These are phyloP conservation scores for Dactylellina cionopaga DNA, from an alignment of 2,329 filamentous ascomycete species.

Conservation along the genomic window DNA sequence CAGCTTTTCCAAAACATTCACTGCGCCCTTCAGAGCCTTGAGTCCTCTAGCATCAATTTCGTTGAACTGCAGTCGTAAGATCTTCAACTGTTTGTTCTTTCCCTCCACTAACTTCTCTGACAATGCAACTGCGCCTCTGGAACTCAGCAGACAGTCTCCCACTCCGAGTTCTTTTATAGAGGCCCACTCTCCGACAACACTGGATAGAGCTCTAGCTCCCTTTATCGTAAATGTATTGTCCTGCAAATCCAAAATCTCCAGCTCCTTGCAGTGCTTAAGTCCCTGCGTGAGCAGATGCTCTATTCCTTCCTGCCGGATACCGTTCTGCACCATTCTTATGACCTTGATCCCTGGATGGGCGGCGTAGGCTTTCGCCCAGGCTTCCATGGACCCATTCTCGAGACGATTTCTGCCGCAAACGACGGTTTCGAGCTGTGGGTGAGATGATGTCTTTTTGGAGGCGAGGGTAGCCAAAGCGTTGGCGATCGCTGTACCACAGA, in stretches of 20 bases:
- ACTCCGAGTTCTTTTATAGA: constrained; percentile 84
- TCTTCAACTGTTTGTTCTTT: constrained; percentile 80
- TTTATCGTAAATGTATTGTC: constrained; percentile 94
- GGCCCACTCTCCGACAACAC: constrained; percentile 78
- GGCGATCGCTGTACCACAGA: constrained; percentile 87
- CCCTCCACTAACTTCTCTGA: constrained; percentile 78
- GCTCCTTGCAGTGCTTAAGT: constrained; percentile 73
- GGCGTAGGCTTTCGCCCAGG: constrained; percentile 88
- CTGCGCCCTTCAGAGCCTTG: constrained; percentile 75
- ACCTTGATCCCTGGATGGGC: constrained; percentile 83
- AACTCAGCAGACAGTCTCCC: constrained; percentile 84
- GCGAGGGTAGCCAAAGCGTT: constrained; percentile 86
- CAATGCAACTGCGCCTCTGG: constrained; percentile 78
- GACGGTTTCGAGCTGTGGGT: constrained; percentile 86
- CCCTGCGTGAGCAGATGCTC: constrained; percentile 81
- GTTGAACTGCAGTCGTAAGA: constrained; percentile 88
- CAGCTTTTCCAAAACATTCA: constrained; percentile 76
- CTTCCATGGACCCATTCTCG: constrained; percentile 94
- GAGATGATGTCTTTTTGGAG: constrained; percentile 80
- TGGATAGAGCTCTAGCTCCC: constrained; percentile 81
- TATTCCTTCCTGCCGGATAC: constrained; percentile 93
- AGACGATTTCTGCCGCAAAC: constrained; percentile 95
- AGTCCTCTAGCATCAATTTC: constrained; percentile 84
- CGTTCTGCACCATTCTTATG: constrained; percentile 98
- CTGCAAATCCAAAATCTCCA: constrained; percentile 87